Base-by-base conservation (phyloP, 352 stramenopile genomes). In the Phytophthora crassamura region DNA sequence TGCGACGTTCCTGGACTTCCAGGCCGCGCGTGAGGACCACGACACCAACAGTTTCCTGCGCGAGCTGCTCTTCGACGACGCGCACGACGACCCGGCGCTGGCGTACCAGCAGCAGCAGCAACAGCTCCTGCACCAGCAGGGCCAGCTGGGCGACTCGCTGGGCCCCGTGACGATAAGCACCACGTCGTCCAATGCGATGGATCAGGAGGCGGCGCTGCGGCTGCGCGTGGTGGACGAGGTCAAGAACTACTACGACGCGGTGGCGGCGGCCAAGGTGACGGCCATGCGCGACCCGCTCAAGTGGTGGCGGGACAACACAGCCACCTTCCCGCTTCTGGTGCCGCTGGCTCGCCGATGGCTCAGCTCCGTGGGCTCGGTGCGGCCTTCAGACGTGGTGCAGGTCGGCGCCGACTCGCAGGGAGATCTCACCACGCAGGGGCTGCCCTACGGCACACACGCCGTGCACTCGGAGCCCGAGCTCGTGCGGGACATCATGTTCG, bases 321-420 rank as follows among this genome's bases (percentile, higher is more conserved):
- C 56, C 16, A 54, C 49, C 3, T 74, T 82, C 49, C 73, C 73
- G 39, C 45, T 84, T 53, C 58, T 84, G 12, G 63, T 73, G 32
- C 76, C 76, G 39, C 50, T 84, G n/a, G 76, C 76, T 38, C 68
- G 76, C 18, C 75, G 82, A 45, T 84, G 76, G 76, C 60, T 84
- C 32, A 73, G 73, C 16, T 71, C 70, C 0, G 66, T 84, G 5
- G 76, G 76, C 12, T 80, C 72, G 6, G 69, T 84, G 18, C 75
- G 69, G 15, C 69, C 72, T 11, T 73, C 65, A 0, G 65, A 69
- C 35, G 48, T 58, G 25, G 59, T 74, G n/a, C 59, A 69, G 28
- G 62, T 69, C 25, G 47, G 59, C 12, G 48, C 53, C 22, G 53
- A 38, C 34, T 40, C 59, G 11, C 59, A 62, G 8, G 53, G 55